Evolutionary conservation across 371 early-diverging fungal species (phyloP).

Genomic region (Dichotomocladium elegans): DNA sequence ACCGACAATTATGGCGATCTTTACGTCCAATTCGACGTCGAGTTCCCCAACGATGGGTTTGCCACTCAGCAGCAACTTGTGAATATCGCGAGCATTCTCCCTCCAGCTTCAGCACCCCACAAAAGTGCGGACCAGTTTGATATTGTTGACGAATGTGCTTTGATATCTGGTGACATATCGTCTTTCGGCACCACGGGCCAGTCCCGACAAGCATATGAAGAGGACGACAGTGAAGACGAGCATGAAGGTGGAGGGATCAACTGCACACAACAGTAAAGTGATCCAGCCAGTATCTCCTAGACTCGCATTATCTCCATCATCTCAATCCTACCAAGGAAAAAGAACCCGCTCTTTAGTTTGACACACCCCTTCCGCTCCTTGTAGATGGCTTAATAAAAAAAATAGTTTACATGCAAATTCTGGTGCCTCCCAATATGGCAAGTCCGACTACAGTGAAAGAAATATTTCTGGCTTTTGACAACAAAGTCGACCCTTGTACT

Average conservation of each 20-base stretch:
- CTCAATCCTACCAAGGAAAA: no score
- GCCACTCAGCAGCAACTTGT: constrained; percentile 44
- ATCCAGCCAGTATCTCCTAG: no score
- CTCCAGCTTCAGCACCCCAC: constrained; percentile 22
- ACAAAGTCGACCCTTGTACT: no score
- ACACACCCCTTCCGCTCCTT: no score
- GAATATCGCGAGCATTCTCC: constrained; percentile 50
- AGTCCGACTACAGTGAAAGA: no score
- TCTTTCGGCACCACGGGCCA: constrained; percentile 30
- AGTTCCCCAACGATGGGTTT: constrained; percentile 89
- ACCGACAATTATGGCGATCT: constrained; percentile 91
- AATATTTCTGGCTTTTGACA: no score
- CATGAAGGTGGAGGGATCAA: constrained; percentile 60
- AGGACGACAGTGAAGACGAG: constrained; percentile 69
- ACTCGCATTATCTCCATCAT: no score
- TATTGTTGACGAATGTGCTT: constrained; percentile 42
- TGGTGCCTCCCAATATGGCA: no score
- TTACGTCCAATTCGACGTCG: constrained; percentile 87
- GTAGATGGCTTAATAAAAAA: no score
- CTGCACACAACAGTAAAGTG: constrained; percentile 84
- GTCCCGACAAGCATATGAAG: constrained; percentile 47
- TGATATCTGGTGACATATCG: constrained; percentile 31
- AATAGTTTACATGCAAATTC: no score
- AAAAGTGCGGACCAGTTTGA: constrained; percentile 15
- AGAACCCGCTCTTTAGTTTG: no score